Evolutionary conservation across 768 basidiomycete genomes (phyloP).

Genomic region (Mycena haematopus): DNA sequence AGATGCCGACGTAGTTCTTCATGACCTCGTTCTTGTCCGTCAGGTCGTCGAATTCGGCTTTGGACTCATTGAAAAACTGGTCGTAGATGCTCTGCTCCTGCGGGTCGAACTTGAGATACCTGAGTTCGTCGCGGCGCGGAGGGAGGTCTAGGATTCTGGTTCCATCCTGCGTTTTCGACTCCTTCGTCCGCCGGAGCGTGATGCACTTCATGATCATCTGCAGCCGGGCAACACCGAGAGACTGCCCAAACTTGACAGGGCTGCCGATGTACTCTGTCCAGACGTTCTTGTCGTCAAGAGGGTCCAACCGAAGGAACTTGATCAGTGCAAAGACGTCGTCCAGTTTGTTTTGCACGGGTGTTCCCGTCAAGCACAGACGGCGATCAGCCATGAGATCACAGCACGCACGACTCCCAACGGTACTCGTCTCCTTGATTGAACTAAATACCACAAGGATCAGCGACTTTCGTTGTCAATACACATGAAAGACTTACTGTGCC

Average conservation of each 20-base stretch:
- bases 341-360: slow-evolving; percentile 98
- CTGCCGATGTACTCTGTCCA: slow-evolving; percentile 95
- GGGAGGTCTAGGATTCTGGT: slow-evolving; percentile 87
- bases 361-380: slow-evolving; percentile 94
- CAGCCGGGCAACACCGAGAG: slow-evolving; percentile 88
- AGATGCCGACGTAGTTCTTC: slow-evolving; percentile 98
- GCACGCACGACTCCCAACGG: slow-evolving; percentile 92
- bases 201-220: slow-evolving; percentile 98
- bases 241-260: slow-evolving; percentile 91
- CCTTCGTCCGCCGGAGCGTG: slow-evolving; percentile 95
- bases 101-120: slow-evolving; percentile 82
- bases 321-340: slow-evolving; percentile 97
- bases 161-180: slow-evolving; percentile 81
- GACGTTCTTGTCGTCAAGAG: slow-evolving; percentile 89
- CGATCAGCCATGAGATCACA: slow-evolving; percentile 95
- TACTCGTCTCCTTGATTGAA: slow-evolving; percentile 95
- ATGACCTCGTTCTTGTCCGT: slow-evolving; percentile 90
- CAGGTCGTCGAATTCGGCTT: slow-evolving; percentile 89
- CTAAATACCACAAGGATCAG: slow-evolving; percentile 46
- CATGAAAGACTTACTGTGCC: slow-evolving; percentile 78
- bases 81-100: slow-evolving; percentile 89
- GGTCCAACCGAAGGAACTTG: slow-evolving; percentile 91
- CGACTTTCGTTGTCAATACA: slow-evolving; percentile 10
- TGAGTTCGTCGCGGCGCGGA: slow-evolving; percentile 86
- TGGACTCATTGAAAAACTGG: slow-evolving; percentile 86